Percentiles rank a stretch among this genome's conserved stretches.
Conservation (phyloP, 2,329 filamentous ascomycete species). For the Diaporthe destruens region DNA sequence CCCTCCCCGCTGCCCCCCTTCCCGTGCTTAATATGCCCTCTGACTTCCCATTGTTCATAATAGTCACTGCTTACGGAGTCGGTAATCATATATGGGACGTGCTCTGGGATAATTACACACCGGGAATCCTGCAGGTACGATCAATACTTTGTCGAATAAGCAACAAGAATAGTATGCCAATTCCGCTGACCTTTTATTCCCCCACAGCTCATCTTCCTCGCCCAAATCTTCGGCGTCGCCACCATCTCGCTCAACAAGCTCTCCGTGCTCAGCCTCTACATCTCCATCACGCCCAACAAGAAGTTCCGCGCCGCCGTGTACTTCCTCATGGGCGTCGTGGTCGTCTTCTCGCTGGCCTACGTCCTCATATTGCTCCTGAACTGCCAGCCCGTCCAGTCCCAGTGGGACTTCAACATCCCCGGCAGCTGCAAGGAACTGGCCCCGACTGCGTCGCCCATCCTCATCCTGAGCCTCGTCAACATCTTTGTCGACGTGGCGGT, state of each 20-base stretch:
- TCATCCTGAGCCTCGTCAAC: neutral
- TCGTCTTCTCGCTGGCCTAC: neutral
- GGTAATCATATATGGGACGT: neutral
- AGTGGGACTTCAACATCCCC: neutral
- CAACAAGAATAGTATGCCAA: too few species aligned
- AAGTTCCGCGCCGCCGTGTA: neutral
- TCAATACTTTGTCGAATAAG: rapidly evolving
- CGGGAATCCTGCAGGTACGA: neutral
- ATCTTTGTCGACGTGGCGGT: neutral
- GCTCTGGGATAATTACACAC: neutral
- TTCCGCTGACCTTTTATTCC: neutral
- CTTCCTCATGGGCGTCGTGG: neutral
- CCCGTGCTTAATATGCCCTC: too few species aligned
- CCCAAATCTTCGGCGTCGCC: neutral
- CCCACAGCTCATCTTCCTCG: neutral
- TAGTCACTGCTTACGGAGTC: neutral
- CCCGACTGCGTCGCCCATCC: neutral
- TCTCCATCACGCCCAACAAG: neutral
- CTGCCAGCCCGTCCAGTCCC: neutral
- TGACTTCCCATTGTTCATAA: too few species aligned
- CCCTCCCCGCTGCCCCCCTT: too few species aligned
- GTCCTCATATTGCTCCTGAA: neutral
- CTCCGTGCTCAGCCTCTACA: neutral
- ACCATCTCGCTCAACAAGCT: slow-evolving; percentile 11
- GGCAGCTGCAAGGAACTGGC: neutral